Evolutionary conservation across 257 asterid species (phyloP).

Genomic region (Solanum pinnatisectum): DNA sequence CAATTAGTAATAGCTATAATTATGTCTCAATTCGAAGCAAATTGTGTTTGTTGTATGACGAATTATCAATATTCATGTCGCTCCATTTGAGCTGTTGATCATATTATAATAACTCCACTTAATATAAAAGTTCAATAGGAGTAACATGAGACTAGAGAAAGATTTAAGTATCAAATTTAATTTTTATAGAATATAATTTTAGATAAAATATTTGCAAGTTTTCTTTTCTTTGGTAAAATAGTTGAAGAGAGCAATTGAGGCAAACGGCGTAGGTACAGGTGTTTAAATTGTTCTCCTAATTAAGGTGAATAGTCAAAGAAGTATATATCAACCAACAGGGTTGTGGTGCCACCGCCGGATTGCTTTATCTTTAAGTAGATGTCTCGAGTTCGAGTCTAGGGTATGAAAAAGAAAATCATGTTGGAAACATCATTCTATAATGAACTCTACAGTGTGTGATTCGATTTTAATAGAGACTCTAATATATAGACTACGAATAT

Average conservation of each 20-base stretch:
- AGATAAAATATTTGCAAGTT: background rate
- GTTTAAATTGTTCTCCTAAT: background rate
- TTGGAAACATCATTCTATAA: rapidly evolving
- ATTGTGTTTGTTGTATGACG: background rate
- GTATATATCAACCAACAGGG: background rate
- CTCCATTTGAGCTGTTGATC: background rate
- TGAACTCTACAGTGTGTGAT: rapidly evolving
- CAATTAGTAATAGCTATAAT: background rate
- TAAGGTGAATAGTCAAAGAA: background rate
- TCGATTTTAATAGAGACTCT: rapidly evolving
- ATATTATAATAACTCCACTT: background rate
- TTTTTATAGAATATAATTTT: background rate
- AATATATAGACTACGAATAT: no score
- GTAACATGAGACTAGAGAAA: background rate
- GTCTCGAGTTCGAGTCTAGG: no score
- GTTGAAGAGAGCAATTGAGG: background rate
- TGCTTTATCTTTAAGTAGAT: background rate
- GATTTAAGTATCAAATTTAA: background rate
- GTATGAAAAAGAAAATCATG: no score
- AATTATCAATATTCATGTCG: background rate
- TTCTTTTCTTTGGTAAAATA: background rate
- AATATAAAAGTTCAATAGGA: background rate
- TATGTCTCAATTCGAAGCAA: background rate
- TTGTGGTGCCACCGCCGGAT: background rate
- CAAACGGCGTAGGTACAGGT: background rate